phyloP scores from a whole-genome alignment of 306 rosid species.

The Cucurbita argyrosperma region DNA sequence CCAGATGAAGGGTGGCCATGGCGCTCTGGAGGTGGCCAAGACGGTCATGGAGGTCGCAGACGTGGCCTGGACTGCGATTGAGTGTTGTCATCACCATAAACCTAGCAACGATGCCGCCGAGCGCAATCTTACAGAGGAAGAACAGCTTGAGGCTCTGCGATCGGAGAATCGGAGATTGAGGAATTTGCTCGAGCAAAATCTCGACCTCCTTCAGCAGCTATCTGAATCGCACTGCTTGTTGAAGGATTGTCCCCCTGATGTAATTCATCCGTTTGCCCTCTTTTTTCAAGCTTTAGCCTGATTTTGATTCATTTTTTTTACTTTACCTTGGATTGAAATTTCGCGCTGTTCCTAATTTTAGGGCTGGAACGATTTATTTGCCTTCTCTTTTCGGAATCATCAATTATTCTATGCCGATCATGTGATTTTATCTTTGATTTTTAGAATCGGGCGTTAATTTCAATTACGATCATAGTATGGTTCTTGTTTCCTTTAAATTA shows the following conservation, averaged over 20 bases:
- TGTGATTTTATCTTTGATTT: neutral
- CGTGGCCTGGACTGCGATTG: constrained; percentile 78
- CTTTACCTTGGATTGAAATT: neutral
- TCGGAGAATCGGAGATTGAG: constrained; percentile 72
- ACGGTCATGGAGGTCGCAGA: constrained; percentile 95
- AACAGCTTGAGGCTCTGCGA: constrained; percentile 43
- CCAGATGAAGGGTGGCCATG: constrained; percentile 33
- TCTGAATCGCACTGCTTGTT: constrained; percentile 45
- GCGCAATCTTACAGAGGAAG: constrained; percentile 14
- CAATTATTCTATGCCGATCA: neutral
- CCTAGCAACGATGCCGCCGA: constrained; percentile 13
- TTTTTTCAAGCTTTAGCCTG: neutral
- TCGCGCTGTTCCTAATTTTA: neutral
- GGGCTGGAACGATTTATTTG: neutral
- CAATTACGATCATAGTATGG: neutral
- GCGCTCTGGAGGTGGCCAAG: constrained; percentile 63
- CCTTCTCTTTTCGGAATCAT: neutral
- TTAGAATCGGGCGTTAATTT: neutral
- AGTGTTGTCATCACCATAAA: constrained; percentile 36
- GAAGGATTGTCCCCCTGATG: constrained; percentile 82
- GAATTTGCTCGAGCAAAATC: constrained; percentile 51
- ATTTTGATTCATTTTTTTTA: neutral
- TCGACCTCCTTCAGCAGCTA: constrained; percentile 50
- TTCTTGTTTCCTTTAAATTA: neutral
- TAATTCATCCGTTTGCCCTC: constrained; percentile 1